Base-by-base conservation (phyloP, 1,284 basidiomycete genomes). In the Fomitopsis pinicola region DNA sequence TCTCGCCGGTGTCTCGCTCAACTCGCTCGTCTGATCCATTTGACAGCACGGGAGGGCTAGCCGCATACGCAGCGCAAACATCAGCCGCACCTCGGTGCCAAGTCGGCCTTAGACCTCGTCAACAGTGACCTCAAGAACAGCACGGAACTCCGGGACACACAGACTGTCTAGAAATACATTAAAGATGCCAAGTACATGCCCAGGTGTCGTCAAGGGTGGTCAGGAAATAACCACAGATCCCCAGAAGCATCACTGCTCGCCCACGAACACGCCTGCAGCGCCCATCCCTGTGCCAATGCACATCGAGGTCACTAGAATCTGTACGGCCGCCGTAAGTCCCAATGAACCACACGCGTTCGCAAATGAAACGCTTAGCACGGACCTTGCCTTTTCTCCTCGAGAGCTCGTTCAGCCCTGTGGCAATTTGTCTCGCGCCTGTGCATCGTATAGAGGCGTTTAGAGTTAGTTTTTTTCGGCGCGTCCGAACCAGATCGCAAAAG, bases 281-380 rank as follows among this genome's bases (percentile, higher is more conserved):
- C 91, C 92, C 90, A 93, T 93, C 22, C 92, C 92, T n/a, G 89
- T 89, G 44, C 91, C 92, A 63, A 91, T 86, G 66, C 90, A 92
- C 92, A 95, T 94, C n/a, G 87, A 87, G 1, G 90, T 92, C 42
- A 94, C 84, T 52, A 93, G 78, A 28, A 91, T 77, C 88, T 91
- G 59, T 44, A 54, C 12, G 55, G 42, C 35, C 59, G 53, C 33
- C 33, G 22, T 63, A 36, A 64, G 58, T 7, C 42, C 45, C 58
- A 3, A 54, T 36, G 45, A 42, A 54, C 26, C 40, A 53, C 40
- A 38, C 40, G 33, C 50, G 22, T 45, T 55, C 67, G 26, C 28
- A 30, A 4, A 33, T 12, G 28, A 17, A 42, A 40, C 42, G 17
- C 42, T 42, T 28, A 54, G 57, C 50, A 66, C 74, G 56, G 62